These are phyloP conservation scores for Penicillium capsulatum DNA, from an alignment of 2,329 filamentous ascomycete species.

Conservation along the genomic window DNA sequence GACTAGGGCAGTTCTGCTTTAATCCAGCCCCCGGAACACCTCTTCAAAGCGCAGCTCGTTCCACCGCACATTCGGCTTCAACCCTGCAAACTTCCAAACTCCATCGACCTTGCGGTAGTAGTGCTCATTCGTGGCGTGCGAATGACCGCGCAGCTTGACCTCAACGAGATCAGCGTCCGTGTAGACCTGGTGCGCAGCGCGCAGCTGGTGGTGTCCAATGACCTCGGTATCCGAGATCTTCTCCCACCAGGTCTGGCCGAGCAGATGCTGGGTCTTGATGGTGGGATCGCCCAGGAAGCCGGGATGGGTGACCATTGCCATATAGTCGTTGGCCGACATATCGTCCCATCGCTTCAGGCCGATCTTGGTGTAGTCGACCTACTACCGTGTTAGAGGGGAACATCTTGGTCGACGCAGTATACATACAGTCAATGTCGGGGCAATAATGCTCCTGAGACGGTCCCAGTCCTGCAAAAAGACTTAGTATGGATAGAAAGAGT, in stretches of 20 bases:
- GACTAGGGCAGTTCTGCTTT: too few species aligned
- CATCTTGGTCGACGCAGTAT: too few species aligned
- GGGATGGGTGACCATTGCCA: constrained; percentile 55
- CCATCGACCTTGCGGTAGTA: constrained; percentile 57
- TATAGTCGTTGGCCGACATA: constrained; percentile 60
- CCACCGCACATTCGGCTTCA: constrained; percentile 55
- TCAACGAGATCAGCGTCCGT: constrained; percentile 46
- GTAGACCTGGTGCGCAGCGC: constrained; percentile 61
- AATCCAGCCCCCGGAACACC: constrained; percentile 42
- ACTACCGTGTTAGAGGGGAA: constrained; percentile 3
- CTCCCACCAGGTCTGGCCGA: constrained; percentile 57
- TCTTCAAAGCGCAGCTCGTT: constrained; percentile 56
- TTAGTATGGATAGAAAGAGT: neutral
- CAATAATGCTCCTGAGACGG: constrained; percentile 41
- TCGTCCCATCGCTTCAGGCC: constrained; percentile 58
- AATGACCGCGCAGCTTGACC: constrained; percentile 58
- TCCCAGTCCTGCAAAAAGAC: constrained; percentile 36
- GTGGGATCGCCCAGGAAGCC: constrained; percentile 58
- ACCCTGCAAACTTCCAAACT: constrained; percentile 59
- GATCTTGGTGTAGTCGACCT: constrained; percentile 69
- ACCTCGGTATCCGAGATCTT: constrained; percentile 56
- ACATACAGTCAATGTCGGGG: constrained; percentile 33
- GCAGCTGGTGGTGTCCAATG: constrained; percentile 58
- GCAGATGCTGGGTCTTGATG: constrained; percentile 62
- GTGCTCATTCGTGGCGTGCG: constrained; percentile 55